A percentile compares a stretch with the other conserved stretches of the same genome.
These are phyloP conservation scores for Candida hungchunana DNA, from an alignment of 805 yeast species.

Conservation along the genomic window DNA sequence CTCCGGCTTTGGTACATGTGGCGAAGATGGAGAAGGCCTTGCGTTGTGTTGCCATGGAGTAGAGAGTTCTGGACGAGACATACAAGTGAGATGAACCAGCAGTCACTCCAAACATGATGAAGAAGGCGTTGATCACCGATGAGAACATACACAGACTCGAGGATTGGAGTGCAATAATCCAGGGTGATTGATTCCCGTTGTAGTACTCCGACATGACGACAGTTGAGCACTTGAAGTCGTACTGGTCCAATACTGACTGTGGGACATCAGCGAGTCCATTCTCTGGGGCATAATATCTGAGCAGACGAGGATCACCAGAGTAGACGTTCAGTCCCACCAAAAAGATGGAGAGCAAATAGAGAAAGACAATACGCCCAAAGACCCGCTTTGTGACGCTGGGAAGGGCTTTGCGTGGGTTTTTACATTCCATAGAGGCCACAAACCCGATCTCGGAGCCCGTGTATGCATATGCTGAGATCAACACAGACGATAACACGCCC, in stretches of 20 bases:
- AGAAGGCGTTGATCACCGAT: conserved; percentile 43
- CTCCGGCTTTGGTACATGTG: conserved; percentile 57
- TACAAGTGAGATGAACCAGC: conserved; percentile 53
- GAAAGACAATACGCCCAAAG: conserved; percentile 62
- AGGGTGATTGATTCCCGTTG: conserved; percentile 47
- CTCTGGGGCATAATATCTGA: conserved; percentile 41
- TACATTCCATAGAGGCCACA: conserved; percentile 83
- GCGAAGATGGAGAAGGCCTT: conserved; percentile 59
- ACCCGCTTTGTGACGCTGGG: conserved; percentile 76
- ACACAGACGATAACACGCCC: conserved; percentile 54
- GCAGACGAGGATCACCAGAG: conserved; percentile 70
- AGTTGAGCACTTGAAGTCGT: conserved; percentile 8
- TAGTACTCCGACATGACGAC: conserved; percentile 5
- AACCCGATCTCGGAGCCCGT: conserved; percentile 81
- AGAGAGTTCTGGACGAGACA: conserved; percentile 52
- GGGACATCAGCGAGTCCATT: conserved; percentile 14
- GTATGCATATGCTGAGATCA: conserved; percentile 69
- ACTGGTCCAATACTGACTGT: not conserved
- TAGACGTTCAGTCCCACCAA: conserved; percentile 69
- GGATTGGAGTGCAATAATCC: conserved; percentile 53
- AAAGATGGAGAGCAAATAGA: conserved; percentile 64
- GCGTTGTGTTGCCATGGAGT: conserved; percentile 48
- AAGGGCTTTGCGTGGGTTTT: conserved; percentile 70
- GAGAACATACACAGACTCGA: conserved; percentile 49
- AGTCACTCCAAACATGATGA: conserved; percentile 50